Conservation (phyloP, 768 basidiomycete genomes). For the Phlebiopsis gigantea region DNA sequence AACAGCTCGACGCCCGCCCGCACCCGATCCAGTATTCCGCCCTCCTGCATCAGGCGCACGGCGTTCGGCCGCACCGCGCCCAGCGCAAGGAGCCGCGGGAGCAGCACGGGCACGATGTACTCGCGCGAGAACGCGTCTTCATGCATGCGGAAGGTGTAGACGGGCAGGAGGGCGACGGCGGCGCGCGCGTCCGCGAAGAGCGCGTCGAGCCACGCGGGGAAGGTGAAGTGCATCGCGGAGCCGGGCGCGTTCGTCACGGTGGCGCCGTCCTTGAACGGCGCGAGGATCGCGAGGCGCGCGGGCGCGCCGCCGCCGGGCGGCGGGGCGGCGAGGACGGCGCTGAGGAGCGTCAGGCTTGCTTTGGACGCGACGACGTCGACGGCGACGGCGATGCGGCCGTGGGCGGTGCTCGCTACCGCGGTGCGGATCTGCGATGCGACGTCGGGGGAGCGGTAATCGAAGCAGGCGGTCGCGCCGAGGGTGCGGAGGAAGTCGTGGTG, state of each 20-base stretch:
- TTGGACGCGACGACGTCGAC: constrained; percentile 1
- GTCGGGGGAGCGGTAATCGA: constrained; percentile 6
- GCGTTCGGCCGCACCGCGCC: constrained; percentile 5
- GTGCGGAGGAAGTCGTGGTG: constrained; percentile 6
- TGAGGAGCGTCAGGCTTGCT: not conserved
- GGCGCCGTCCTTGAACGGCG: constrained; percentile 4
- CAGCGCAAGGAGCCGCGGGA: constrained; percentile 2
- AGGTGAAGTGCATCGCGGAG: not conserved
- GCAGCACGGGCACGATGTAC: not conserved
- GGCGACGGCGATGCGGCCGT: not conserved
- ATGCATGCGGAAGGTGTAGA: not conserved
- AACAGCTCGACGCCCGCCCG: constrained; percentile 2
- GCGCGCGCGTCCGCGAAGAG: not conserved
- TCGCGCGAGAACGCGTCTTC: not conserved
- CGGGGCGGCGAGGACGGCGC: not conserved
- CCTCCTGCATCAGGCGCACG: not conserved
- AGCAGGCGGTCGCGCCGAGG: constrained; percentile 1
- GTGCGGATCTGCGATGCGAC: not conserved
- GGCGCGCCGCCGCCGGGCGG: not conserved
- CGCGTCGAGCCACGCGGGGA: not conserved
- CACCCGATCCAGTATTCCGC: constrained; percentile 4
- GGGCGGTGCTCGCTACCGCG: not conserved
- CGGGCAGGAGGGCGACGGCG: not conserved
- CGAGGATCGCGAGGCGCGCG: not conserved
- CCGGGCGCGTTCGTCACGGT: constrained; percentile 3